Conservation (phyloP, 2,329 filamentous ascomycete species). For the Bipolaris oryzae region DNA sequence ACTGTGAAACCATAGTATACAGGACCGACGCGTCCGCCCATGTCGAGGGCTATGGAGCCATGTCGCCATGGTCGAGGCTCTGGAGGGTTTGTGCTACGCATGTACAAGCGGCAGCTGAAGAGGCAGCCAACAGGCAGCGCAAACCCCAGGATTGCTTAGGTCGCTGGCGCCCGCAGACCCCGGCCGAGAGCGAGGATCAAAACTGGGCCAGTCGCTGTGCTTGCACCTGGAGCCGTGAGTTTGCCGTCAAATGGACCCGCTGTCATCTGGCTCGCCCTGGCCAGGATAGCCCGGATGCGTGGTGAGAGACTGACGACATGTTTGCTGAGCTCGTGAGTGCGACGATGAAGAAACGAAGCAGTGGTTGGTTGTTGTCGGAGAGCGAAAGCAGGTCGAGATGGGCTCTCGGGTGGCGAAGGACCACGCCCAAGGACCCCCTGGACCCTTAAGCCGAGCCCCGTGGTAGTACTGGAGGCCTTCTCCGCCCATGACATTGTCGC, state of each 20-base stretch:
- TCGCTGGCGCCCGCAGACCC: conserved; percentile 13
- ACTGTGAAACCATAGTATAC: not conserved
- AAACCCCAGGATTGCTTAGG: conserved; percentile 8
- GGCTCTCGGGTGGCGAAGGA: too few species aligned
- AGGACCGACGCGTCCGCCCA: too few species aligned
- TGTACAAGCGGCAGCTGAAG: not conserved
- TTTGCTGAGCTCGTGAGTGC: not conserved
- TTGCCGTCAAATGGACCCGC: not conserved
- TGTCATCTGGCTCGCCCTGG: conserved; percentile 1
- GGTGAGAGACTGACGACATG: conserved; percentile 1
- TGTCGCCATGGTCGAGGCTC: too few species aligned
- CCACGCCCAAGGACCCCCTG: conserved; percentile 1
- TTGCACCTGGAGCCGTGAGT: not conserved
- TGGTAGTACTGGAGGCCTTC: conserved; percentile 11
- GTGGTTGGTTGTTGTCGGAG: too few species aligned
- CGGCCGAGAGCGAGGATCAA: conserved; percentile 4
- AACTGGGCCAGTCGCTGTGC: conserved; percentile 5
- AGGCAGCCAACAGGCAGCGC: not conserved
- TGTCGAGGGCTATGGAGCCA: conserved; percentile 1
- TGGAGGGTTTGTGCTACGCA: too few species aligned
- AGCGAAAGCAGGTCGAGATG: too few species aligned
- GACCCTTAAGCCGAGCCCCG: conserved; percentile 15
- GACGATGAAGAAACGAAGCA: not conserved
- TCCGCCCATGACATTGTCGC: conserved; percentile 4
- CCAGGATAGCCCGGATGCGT: not conserved